Evolutionary conservation across 179 eudicot genomes (phyloP).

Genomic region (Silene coronaria): DNA sequence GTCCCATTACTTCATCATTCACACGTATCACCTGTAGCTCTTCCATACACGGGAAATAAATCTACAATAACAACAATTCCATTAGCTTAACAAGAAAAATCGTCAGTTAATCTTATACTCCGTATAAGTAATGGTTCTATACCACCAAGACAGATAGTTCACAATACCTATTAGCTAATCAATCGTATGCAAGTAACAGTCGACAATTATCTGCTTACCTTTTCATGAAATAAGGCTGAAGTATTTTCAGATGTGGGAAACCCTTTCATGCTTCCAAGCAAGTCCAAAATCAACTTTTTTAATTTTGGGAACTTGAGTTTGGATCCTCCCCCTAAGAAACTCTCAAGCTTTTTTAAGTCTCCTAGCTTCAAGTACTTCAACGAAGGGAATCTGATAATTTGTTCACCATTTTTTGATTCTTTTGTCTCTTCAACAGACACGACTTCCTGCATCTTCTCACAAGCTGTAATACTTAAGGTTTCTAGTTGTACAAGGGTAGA

Average conservation of each 20-base stretch:
- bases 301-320: neutral
- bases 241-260: neutral
- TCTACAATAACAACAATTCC: no score
- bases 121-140: no score
- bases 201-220: neutral
- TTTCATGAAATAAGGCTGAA: neutral
- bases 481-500: neutral
- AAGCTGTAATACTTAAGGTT: neutral
- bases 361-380: neutral
- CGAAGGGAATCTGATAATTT: neutral
- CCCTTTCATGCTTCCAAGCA: neutral
- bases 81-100: no score
- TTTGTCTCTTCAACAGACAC: neutral
- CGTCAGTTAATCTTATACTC: no score
- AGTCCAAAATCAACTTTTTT: neutral
- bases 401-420: neutral
- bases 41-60: neutral
- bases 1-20: neutral
- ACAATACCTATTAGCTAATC: no score
- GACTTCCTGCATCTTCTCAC: neutral
- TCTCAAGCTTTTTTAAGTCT: neutral
- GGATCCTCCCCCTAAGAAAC: neutral
- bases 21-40: neutral
- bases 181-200: no score
- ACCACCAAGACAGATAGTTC: no score